These are phyloP conservation scores for Russula compacta DNA, from an alignment of 768 basidiomycete species.

Conservation along the genomic window DNA sequence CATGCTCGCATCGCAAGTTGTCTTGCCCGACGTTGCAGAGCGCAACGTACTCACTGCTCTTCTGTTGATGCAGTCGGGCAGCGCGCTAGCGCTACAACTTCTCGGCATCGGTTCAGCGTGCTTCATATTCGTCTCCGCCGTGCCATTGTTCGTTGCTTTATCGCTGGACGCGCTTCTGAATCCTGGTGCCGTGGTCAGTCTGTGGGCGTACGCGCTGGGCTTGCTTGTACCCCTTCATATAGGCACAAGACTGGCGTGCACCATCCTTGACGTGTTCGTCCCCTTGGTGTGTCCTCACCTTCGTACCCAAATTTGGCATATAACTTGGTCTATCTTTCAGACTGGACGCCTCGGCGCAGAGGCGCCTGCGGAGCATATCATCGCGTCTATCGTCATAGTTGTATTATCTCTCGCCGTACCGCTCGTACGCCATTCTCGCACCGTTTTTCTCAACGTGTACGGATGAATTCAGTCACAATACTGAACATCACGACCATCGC, in stretches of 20 bases:
- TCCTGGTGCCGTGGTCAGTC: slow-evolving; percentile 35
- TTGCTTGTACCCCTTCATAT: slow-evolving; percentile 46
- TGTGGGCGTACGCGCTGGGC: slow-evolving; percentile 57
- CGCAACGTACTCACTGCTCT: slow-evolving; percentile 50
- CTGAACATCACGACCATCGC: slow-evolving; percentile 39
- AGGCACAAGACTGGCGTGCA: slow-evolving; percentile 47
- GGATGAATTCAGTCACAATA: slow-evolving; percentile 35
- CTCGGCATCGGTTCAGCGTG: slow-evolving; percentile 68
- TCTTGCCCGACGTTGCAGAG: slow-evolving; percentile 48
- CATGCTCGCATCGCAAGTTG: slow-evolving; percentile 50
- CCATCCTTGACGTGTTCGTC: slow-evolving; percentile 79
- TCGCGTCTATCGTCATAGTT: slow-evolving; percentile 64
- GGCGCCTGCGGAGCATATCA: slow-evolving; percentile 82
- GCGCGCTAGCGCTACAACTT: slow-evolving; percentile 54
- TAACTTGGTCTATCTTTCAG: slow-evolving; percentile 29
- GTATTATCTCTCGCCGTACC: slow-evolving; percentile 52
- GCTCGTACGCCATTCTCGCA: slow-evolving; percentile 64
- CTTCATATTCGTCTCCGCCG: slow-evolving; percentile 54
- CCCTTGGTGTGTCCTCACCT: slow-evolving; percentile 50
- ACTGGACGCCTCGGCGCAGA: slow-evolving; percentile 77
- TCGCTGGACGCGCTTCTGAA: slow-evolving; percentile 39
- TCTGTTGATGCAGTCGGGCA: slow-evolving; percentile 47
- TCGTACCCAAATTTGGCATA: neutral
- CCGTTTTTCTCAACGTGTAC: slow-evolving; percentile 43
- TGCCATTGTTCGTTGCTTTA: slow-evolving; percentile 50